phyloP scores from a whole-genome alignment of 345 rosid genomes.

The Eutrema yunnanense region DNA sequence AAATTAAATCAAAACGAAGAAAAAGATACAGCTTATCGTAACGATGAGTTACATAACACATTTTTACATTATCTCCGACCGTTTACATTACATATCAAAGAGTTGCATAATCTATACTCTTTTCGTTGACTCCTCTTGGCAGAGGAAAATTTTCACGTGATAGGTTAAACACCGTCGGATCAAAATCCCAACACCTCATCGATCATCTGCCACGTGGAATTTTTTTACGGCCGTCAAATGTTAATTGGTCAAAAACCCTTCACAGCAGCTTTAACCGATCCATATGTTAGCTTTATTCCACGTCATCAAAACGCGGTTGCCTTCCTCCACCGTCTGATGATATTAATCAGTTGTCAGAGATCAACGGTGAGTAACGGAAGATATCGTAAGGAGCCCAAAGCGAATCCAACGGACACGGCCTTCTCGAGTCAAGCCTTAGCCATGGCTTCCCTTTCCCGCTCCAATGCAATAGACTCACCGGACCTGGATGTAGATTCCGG shows the following conservation, averaged over 20 bases:
- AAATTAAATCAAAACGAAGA: no score
- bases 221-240: not conserved
- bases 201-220: conserved; percentile 4
- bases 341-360: conserved; percentile 43
- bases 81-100: no score
- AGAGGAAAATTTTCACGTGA: no score
- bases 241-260: not conserved
- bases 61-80: no score
- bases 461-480: conserved; percentile 85
- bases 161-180: not conserved
- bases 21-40: no score
- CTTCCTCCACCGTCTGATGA: conserved; percentile 14
- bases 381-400: conserved; percentile 72
- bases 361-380: conserved; percentile 43
- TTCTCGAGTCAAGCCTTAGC: conserved; percentile 61
- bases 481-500: conserved; percentile 67
- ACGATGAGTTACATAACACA: no score
- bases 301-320: conserved; percentile 8
- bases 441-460: conserved; percentile 92
- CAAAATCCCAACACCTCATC: not conserved
- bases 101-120: not conserved
- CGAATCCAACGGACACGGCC: conserved; percentile 57
- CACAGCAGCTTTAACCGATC: not conserved
- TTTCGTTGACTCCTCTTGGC: not conserved
- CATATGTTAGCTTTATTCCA: not conserved